These are phyloP conservation scores for Aegle marmelos DNA, from an alignment of 345 rosid species.

Conservation along the genomic window DNA sequence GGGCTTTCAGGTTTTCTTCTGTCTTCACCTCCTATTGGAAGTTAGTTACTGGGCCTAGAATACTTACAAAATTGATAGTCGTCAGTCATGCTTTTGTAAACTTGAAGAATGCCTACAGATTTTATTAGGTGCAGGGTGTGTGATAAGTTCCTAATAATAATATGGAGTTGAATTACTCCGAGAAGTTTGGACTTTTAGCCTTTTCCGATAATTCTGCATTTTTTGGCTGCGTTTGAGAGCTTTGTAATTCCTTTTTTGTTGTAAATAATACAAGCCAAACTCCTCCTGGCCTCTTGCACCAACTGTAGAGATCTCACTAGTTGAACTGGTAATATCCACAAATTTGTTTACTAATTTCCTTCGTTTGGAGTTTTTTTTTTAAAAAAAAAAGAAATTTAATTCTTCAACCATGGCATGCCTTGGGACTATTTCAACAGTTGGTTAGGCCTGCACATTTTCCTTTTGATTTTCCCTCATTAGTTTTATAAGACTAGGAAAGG, in stretches of 20 bases:
- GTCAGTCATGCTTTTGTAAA: neutral
- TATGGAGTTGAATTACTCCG: neutral
- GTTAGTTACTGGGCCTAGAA: neutral
- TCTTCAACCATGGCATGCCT: neutral
- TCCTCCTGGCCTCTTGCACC: neutral
- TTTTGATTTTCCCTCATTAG: neutral
- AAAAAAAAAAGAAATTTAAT: neutral
- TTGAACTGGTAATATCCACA: neutral
- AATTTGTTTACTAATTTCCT: neutral
- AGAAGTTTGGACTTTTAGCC: neutral
- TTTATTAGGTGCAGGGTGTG: neutral
- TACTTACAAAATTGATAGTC: neutral
- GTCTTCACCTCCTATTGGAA: neutral
- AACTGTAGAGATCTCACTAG: neutral
- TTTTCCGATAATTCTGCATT: neutral
- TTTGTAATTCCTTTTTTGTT: no score
- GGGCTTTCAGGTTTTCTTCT: constrained; percentile 81
- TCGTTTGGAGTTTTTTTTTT: neutral
- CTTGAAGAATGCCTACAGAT: neutral
- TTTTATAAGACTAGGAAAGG: neutral
- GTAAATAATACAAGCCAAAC: no score
- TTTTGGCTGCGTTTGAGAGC: neutral
- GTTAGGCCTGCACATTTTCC: neutral
- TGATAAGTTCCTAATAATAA: neutral
- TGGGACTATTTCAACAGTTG: neutral